A percentile compares a stretch with the other conserved stretches of the same genome.
phyloP scores from a whole-genome alignment of 345 rosid genomes.

The Populus euphratica region DNA sequence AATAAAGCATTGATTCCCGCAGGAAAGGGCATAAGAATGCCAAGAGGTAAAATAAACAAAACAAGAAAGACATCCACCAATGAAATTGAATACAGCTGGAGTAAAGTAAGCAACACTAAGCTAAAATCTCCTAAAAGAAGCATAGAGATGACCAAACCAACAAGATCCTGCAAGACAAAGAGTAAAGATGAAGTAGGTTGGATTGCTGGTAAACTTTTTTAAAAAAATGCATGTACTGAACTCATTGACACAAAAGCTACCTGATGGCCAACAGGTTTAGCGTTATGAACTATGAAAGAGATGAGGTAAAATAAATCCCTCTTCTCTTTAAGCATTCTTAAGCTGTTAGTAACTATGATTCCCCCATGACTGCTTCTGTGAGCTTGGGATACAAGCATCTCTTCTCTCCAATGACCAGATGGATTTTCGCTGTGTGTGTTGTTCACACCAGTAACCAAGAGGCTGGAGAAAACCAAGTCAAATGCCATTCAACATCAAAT shows the following conservation, averaged over 20 bases:
- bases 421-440: conserved; percentile 32
- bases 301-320: conserved; percentile 77
- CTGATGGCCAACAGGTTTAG: conserved; percentile 99
- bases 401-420: conserved; percentile 42
- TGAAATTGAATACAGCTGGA: conserved; percentile 92
- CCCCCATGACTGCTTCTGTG: conserved; percentile 50
- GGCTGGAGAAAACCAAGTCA: conserved; percentile 27
- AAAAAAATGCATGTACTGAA: neutral
- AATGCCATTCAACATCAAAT: conserved; percentile 1
- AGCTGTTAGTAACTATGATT: conserved; percentile 63
- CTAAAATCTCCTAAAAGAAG: conserved; percentile 98
- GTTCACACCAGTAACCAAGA: conserved; percentile 38
- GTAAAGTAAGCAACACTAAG: conserved; percentile 93
- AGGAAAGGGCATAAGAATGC: conserved; percentile 92
- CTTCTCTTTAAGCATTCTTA: conserved; percentile 77
- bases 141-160: conserved; percentile 95
- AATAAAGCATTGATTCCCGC: conserved; percentile 99
- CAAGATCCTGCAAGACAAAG: conserved; percentile 72
- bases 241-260: conserved; percentile 24
- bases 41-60: conserved; percentile 83
- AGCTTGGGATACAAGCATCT: conserved; percentile 38
- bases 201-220: neutral
- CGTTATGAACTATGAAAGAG: conserved; percentile 86
- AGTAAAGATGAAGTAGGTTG: neutral
- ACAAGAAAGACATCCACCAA: conserved; percentile 78